A percentile compares a stretch with the other conserved stretches of the same genome.
phyloP scores from a whole-genome alignment of 2,329 filamentous ascomycete genomes.

The Paramyrothecium roridum region DNA sequence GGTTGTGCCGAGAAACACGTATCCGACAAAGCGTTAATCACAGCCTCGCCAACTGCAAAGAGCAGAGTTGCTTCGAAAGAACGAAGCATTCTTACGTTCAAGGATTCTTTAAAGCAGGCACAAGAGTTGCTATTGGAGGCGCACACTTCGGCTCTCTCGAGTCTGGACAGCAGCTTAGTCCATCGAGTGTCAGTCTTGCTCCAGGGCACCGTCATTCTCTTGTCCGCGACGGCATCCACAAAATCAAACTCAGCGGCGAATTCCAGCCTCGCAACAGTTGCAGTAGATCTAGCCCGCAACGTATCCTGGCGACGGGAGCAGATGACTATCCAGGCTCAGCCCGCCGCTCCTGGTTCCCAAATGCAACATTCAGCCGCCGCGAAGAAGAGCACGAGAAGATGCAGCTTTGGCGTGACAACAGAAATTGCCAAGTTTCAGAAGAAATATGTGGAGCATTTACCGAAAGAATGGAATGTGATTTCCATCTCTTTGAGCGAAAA shows the following conservation, averaged over 20 bases:
- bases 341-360: background rate
- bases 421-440: slow-evolving; percentile 67
- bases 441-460: slow-evolving; percentile 83
- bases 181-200: slow-evolving; percentile 62
- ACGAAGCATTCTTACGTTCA: slow-evolving; percentile 38
- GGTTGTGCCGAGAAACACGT: slow-evolving; percentile 35
- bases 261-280: slow-evolving; percentile 58
- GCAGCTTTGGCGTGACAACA: slow-evolving; percentile 43
- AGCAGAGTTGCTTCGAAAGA: slow-evolving; percentile 26
- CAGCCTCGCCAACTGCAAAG: slow-evolving; percentile 32
- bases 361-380: slow-evolving; percentile 6
- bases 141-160: slow-evolving; percentile 52
- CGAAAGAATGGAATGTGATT: slow-evolving; percentile 77
- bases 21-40: slow-evolving; percentile 30
- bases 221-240: slow-evolving; percentile 57
- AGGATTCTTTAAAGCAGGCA: slow-evolving; percentile 60
- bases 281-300: slow-evolving; percentile 67
- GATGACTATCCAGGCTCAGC: slow-evolving; percentile 47
- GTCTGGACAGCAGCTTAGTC: slow-evolving; percentile 56
- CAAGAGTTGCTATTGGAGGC: slow-evolving; percentile 64
- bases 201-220: slow-evolving; percentile 62
- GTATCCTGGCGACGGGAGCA: slow-evolving; percentile 65
- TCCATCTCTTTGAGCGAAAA: slow-evolving; percentile 83
- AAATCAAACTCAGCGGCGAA: slow-evolving; percentile 44
- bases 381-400: slow-evolving; percentile 25